phyloP scores from a whole-genome alignment of 2,329 filamentous ascomycete species.

The Sporothrix variecibatus region DNA sequence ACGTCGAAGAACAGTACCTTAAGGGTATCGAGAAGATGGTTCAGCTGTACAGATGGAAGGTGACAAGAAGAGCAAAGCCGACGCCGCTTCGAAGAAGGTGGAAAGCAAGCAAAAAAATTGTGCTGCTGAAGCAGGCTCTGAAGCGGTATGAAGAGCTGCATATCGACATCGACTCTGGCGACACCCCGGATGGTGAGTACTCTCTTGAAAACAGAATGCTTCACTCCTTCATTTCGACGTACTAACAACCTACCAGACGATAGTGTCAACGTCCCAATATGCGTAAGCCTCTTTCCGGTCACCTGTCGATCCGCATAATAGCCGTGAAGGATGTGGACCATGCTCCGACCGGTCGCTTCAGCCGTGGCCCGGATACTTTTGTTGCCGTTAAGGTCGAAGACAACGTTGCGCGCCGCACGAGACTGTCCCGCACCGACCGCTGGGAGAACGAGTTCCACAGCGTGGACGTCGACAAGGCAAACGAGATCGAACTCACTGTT shows the following conservation, averaged over 20 bases:
- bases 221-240: no score
- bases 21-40: conserved; percentile 99
- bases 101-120: conserved; percentile 99
- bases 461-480: conserved; percentile 95
- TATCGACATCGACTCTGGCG: conserved; percentile 81
- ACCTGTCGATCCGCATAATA: conserved; percentile 81
- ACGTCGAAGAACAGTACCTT: conserved; percentile 98
- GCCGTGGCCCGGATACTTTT: conserved; percentile 89
- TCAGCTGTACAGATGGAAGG: conserved; percentile 96
- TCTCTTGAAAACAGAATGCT: no score
- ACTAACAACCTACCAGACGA: conserved; percentile 65
- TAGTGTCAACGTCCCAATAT: conserved; percentile 90
- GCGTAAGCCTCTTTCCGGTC: conserved; percentile 91
- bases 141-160: conserved; percentile 97
- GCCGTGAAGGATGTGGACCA: conserved; percentile 95
- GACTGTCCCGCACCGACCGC: conserved; percentile 78
- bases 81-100: conserved; percentile 84
- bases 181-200: conserved; percentile 74
- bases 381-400: conserved; percentile 97
- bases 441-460: conserved; percentile 92
- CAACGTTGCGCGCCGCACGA: conserved; percentile 83
- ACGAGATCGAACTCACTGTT: conserved; percentile 95
- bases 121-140: conserved; percentile 90
- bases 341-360: conserved; percentile 79
- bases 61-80: conserved; percentile 90